Conservation (phyloP, 2,329 filamentous ascomycete species). For the Phyllosticta citribraziliensis region DNA sequence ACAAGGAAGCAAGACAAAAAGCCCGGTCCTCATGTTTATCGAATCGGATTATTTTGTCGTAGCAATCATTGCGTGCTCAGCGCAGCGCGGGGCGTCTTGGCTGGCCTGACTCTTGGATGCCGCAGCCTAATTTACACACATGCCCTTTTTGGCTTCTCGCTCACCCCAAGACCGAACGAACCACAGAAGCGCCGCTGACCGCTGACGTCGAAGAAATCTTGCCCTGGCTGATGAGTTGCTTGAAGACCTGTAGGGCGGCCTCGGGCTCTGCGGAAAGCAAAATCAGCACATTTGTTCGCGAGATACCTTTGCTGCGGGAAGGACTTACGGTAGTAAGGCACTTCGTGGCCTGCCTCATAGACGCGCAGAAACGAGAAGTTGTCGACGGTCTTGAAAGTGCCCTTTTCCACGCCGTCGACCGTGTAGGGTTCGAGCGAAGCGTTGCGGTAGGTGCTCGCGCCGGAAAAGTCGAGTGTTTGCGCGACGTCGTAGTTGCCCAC, state of each 20-base stretch:
- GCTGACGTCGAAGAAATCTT: constrained; percentile 26
- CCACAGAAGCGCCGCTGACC: background rate
- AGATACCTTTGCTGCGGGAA: no score
- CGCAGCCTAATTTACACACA: background rate
- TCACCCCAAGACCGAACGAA: constrained; percentile 2
- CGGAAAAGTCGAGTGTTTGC: constrained; percentile 36
- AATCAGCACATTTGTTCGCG: background rate
- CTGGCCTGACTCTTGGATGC: background rate
- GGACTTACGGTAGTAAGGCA: constrained; percentile 23
- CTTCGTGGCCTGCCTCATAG: constrained; percentile 37
- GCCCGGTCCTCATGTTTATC: background rate
- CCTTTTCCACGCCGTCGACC: constrained; percentile 37
- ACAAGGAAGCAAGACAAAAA: background rate
- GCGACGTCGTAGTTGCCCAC: constrained; percentile 32
- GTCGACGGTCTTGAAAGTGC: constrained; percentile 41
- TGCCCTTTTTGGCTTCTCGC: background rate
- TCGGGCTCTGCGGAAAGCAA: constrained; percentile 27
- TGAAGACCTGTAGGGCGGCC: constrained; percentile 37
- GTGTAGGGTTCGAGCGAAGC: constrained; percentile 35
- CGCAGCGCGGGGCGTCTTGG: background rate
- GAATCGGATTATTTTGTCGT: background rate
- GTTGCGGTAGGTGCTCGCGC: constrained; percentile 31
- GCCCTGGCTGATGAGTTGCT: constrained; percentile 34
- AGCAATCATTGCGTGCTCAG: background rate
- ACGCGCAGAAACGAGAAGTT: constrained; percentile 43